Base-by-base conservation (phyloP, 139 green algal genomes). In the Chlorella sp. region DNA sequence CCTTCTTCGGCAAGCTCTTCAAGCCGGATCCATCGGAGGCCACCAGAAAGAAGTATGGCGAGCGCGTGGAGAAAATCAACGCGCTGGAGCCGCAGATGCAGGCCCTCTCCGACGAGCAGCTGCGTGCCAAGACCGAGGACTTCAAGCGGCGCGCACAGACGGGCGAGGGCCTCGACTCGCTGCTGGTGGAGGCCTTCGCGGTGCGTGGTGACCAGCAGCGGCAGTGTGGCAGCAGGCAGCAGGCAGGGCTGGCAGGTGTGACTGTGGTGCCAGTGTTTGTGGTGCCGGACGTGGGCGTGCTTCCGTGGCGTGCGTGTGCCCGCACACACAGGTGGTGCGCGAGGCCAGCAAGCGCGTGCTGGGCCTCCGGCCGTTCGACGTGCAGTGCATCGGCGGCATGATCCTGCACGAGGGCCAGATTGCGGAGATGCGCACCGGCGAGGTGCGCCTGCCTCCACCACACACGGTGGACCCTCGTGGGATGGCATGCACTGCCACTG, bases 351-450 rank as follows among this genome's bases (percentile, higher is more conserved):
- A 77, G 62, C 88, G 96, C 49, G 96, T 98, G 72, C 87, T 99
- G 69, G 93, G 92, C 33, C 82, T 99, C 75, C 83, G 95, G 22
- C 96, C 95, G 5, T 99, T 99, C 81, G 96, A 99, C 71, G 93
- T 98, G 33, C 96, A 99, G 89, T 83, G 98, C 22, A 97, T 99
- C 23, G 95, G 95, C 35, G 95, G 93, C 61, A 93, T 97, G 76
- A 93, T 93, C 51, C 85, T 99, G 62, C 89, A 96, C 67, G 88
- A 96, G 61, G 94, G 95, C 2, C 81, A 90, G 81, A 90, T 96
- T 42, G 93, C 95, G 0, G 95, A 99, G 86, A 99, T 99, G 95
- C 69, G 81, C 34, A 98, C 94, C 4, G 94, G 93, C 23, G 60
- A 74, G 69, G 51, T 74, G 31, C 20, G 51, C n/a, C n/a, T n/a